Conservation (phyloP, 2,329 filamentous ascomycete genomes). For the Pleurostoma richardsiae region DNA sequence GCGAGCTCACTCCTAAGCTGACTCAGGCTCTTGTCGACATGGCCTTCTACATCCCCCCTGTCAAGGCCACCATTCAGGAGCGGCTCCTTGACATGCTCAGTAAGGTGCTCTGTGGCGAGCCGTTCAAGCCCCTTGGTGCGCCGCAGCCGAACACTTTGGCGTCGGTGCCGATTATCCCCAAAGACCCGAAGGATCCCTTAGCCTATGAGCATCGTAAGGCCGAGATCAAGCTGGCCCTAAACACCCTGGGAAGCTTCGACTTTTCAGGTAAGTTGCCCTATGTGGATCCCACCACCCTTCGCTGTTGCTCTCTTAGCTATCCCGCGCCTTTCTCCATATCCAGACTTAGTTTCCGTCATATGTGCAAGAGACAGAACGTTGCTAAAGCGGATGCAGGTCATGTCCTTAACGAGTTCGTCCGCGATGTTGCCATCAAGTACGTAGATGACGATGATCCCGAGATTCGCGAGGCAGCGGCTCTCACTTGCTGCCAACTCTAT, state of each 20-base stretch:
- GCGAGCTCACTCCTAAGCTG: conserved; percentile 86
- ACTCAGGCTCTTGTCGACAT: conserved; percentile 96
- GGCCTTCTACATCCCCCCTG: conserved; percentile 96
- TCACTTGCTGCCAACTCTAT: conserved; percentile 97
- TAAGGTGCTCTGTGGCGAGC: conserved; percentile 84
- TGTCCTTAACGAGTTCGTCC: conserved; percentile 95
- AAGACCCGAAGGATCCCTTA: conserved; percentile 79
- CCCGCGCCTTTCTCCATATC: no score
- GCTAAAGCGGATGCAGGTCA: conserved; percentile 48
- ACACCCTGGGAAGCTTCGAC: conserved; percentile 96
- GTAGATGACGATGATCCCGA: conserved; percentile 94
- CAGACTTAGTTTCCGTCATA: no score
- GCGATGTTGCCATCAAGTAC: conserved; percentile 96
- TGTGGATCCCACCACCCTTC: neutral
- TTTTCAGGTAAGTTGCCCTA: conserved; percentile 54
- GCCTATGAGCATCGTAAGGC: conserved; percentile 76
- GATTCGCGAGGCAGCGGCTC: conserved; percentile 86
- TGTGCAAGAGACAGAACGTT: neutral
- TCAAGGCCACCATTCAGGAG: conserved; percentile 89
- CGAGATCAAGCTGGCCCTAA: conserved; percentile 88
- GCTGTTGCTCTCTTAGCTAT: no score
- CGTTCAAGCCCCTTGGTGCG: conserved; percentile 87
- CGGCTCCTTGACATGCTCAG: conserved; percentile 92
- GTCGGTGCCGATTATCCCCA: conserved; percentile 76
- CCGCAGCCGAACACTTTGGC: conserved; percentile 77